Base-by-base conservation (phyloP, 495 filamentous ascomycete genomes). In the Penicillium mononematosum region DNA sequence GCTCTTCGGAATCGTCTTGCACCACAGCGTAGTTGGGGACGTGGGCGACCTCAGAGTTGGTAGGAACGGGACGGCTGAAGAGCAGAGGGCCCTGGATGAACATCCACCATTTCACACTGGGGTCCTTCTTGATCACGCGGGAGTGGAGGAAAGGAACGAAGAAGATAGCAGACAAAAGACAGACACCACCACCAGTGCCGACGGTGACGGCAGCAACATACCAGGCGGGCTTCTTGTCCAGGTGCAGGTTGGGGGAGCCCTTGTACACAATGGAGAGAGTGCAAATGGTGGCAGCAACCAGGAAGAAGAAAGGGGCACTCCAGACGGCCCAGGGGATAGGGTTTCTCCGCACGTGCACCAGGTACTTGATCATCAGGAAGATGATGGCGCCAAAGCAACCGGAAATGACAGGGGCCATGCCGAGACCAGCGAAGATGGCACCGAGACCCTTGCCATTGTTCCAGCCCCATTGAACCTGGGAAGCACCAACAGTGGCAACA, bases 261-360 rank as follows among this genome's bases (percentile, higher is more conserved):
- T 85, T 85, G 76, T 84, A 85, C 55, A 86, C 83, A 58, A 87
- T 83, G 19, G 81, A 84, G 1, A 87, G 70, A 3, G 82, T 81
- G 62, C 80, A 81, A 32, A 86, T 72, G 27, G 79, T 84, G 22
- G 71, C 77, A 34, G 81, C 81, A 52, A 85, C 71, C 45, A 84
- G 75, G 71, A 83, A 85, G 68, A 76, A 86, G 67, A 82, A 77
- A 6, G 83, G 83, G 4, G 80, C 75, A 51, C 75, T 80, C 66
- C 76, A 84, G 43, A 87, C 73, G 43, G 82, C 81, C 78, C 77
- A 82, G 3, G 70, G 75, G 16, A 83, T 71, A 3, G 83, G 81
- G 61, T 83, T 83, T 64, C 67, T 77, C 60, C 83, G 81, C 54
- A 81, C 61, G 61, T 83, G 82, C 14, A 87, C 83, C 25, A 78